These are phyloP conservation scores for Bauhinia variegata DNA, from an alignment of 306 rosid genomes.

Conservation along the genomic window DNA sequence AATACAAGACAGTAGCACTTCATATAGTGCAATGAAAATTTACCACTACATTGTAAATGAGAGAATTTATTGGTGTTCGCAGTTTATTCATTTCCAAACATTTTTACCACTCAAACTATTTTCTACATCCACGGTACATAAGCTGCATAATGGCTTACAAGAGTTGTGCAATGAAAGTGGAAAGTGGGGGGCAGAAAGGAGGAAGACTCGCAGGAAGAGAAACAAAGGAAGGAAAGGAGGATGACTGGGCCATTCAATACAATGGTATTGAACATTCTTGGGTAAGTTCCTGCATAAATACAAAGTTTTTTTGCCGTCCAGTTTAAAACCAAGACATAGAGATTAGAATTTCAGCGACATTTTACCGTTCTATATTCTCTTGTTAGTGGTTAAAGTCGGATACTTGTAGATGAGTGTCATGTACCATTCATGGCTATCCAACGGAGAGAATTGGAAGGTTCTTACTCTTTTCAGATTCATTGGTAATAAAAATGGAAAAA, in stretches of 20 bases:
- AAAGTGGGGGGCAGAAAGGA: not conserved
- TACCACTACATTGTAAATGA: not conserved
- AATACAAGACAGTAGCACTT: not conserved
- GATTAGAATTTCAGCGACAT: constrained; percentile 1
- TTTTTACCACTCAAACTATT: constrained; percentile 1
- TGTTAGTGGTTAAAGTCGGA: not conserved
- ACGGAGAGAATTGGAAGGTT: not conserved
- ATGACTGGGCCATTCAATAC: not conserved
- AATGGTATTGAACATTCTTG: not conserved
- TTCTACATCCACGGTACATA: not conserved
- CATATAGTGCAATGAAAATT: not conserved
- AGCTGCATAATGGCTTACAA: not conserved
- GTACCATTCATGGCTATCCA: not conserved
- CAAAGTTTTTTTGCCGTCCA: not conserved
- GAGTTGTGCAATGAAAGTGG: not conserved
- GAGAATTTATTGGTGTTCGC: not conserved
- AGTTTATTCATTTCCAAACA: not conserved
- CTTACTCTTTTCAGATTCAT: not conserved
- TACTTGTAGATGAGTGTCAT: not conserved
- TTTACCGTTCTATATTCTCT: not conserved
- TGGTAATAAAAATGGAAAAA: constrained; percentile 22
- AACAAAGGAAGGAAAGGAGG: not conserved
- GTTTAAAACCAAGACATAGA: not conserved
- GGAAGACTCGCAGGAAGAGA: not conserved
- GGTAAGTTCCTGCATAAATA: not conserved